Base-by-base conservation (phyloP, 441 rosid species). In the Eutrema salsugineum region DNA sequence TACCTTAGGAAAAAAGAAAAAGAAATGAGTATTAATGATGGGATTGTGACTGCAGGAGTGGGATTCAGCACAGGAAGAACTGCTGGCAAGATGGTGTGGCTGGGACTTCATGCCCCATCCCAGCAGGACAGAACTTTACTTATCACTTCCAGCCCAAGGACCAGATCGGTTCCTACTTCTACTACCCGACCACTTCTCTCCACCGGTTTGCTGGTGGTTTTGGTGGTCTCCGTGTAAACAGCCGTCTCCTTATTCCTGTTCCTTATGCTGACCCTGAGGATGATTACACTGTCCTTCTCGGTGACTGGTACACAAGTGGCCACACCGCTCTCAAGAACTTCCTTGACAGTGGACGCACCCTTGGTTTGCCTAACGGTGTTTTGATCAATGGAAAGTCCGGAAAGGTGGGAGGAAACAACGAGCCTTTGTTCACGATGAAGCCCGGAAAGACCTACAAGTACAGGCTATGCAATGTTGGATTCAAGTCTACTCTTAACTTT, bases 161-260 rank as follows among this genome's bases (percentile, higher is more conserved):
- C 42, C 94, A 88, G 40, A 88, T 88, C 9, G 94, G 94, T n/a
- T 85, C 87, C 80, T 87, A 78, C 83, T 71, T 85, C 24, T 88
- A 88, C 59, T 87, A 84, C 70, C 94, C 94, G 0, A 53, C 78
- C 46, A 80, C 80, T 0, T 80, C 67, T n/a, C 55, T 85, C 55
- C 94, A 85, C 49, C 81, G 77, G 7, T 89, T 86, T 0, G 70
- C 83, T 1, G 94, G 94, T 24, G 91, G 78, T 2, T 88, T 85
- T 8, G 94, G 94, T 6, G 91, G 91, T 30, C 83, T 88, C 11
- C 79, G 74, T 15, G 69, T 88, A 38, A 81, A 88, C 38, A 88
- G 88, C 19, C 88, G 94, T 33, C 73, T 79, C 2, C 78, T 84
- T 20, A 85, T 88, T 54, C 91, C 94, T 0, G 83, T 85, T 39